These are phyloP conservation scores for Pisolithus thermaeus DNA, from an alignment of 1,284 basidiomycete species.

Conservation along the genomic window DNA sequence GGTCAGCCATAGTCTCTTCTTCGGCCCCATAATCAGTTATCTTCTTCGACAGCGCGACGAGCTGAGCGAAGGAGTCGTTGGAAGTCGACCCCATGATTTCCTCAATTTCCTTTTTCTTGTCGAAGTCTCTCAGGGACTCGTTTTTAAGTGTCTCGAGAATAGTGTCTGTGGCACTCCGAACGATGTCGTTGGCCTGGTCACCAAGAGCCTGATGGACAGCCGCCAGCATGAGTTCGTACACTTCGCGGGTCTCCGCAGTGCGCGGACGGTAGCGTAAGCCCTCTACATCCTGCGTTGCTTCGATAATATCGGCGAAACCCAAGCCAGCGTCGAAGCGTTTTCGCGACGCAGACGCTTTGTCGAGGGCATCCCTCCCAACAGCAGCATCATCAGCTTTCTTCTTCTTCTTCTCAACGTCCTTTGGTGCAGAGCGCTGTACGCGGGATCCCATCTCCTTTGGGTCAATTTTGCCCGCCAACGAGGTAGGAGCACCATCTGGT, in stretches of 20 bases:
- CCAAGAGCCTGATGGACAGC: conserved; percentile 81
- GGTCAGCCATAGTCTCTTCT: conserved; percentile 71
- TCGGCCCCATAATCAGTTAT: conserved; percentile 94
- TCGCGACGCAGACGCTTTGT: conserved; percentile 48
- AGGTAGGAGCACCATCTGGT: conserved; percentile 93
- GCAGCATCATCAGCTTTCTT: conserved; percentile 54
- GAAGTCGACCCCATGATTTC: conserved; percentile 68
- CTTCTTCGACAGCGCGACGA: conserved; percentile 89
- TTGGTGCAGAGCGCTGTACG: conserved; percentile 77
- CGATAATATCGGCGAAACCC: conserved; percentile 84
- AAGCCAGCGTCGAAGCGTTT: conserved; percentile 54
- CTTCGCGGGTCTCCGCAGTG: conserved; percentile 90
- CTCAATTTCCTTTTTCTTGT: conserved; percentile 95
- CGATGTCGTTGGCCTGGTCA: conserved; percentile 93
- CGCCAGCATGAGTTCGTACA: conserved; percentile 90
- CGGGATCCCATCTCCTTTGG: conserved; percentile 92
- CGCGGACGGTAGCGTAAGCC: conserved; percentile 89
- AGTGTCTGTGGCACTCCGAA: conserved; percentile 90
- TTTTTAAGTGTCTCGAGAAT: conserved; percentile 90
- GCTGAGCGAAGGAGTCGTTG: conserved; percentile 79
- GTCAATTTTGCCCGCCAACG: conserved; percentile 89
- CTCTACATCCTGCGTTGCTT: conserved; percentile 90
- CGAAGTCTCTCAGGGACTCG: conserved; percentile 90
- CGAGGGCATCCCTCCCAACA: conserved; percentile 40
- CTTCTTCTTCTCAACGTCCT: conserved; percentile 96